These are phyloP conservation scores for Tanacetum coccineum DNA, from an alignment of 129 eudicot genomes.

Conservation along the genomic window DNA sequence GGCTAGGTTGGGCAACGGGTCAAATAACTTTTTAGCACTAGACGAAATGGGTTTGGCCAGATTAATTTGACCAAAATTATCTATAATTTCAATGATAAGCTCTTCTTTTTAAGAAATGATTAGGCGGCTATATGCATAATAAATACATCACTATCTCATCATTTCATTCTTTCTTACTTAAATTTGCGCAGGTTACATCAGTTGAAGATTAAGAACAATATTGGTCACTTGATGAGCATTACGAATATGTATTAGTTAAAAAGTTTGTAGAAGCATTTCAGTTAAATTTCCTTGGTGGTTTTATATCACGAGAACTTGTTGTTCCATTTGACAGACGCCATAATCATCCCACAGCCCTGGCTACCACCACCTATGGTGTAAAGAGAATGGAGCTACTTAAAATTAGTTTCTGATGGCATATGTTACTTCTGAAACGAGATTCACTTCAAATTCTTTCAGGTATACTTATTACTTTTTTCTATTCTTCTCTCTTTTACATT, in stretches of 20 bases:
- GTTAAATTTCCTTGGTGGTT: slow-evolving; percentile 51
- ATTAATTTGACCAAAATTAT: no score
- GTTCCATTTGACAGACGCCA: slow-evolving; percentile 44
- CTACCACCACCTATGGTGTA: slow-evolving; percentile 54
- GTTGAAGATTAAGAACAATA: slow-evolving; percentile 82
- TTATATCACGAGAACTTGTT: slow-evolving; percentile 51
- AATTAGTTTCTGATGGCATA: slow-evolving; percentile 66
- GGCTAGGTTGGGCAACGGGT: background rate
- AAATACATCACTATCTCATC: background rate
- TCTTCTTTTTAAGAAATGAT: background rate
- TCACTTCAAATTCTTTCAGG: slow-evolving; percentile 75
- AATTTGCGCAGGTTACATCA: slow-evolving; percentile 60
- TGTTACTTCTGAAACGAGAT: slow-evolving; percentile 65
- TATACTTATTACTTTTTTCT: slow-evolving; percentile 17
- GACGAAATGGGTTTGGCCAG: background rate
- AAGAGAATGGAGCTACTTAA: no score
- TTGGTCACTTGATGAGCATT: slow-evolving; percentile 55
- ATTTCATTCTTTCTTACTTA: background rate
- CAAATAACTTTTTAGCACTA: background rate
- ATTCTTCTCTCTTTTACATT: background rate
- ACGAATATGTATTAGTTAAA: slow-evolving; percentile 51
- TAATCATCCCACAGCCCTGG: slow-evolving; percentile 69
- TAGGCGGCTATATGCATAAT: no score
- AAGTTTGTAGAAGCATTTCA: slow-evolving; percentile 74
- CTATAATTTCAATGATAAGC: background rate